phyloP scores from a whole-genome alignment of 148 eudicot species.

The Cornus kousa region DNA sequence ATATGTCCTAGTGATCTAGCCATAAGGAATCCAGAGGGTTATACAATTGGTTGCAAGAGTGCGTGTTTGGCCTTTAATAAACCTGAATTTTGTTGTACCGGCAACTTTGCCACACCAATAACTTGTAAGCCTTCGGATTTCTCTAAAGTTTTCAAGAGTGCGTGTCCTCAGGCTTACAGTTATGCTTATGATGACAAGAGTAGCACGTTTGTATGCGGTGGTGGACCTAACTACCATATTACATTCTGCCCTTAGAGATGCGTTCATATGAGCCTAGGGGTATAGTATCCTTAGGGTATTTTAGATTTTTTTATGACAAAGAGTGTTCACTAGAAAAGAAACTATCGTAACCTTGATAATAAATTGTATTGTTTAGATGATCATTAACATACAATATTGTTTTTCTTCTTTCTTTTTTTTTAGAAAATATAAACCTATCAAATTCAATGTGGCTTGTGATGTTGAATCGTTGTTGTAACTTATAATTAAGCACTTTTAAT shows the following conservation, averaged over 20 bases:
- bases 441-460: too few species aligned
- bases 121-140: slow-evolving; percentile 40
- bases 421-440: too few species aligned
- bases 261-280: too few species aligned
- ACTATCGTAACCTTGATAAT: too few species aligned
- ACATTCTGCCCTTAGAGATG: slow-evolving; percentile 22
- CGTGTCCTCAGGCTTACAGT: slow-evolving; percentile 50
- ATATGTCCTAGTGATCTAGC: slow-evolving; percentile 41
- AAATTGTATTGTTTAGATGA: too few species aligned
- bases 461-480: too few species aligned
- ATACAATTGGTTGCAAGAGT: slow-evolving; percentile 45
- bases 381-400: too few species aligned
- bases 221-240: slow-evolving; percentile 7
- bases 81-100: slow-evolving; percentile 56
- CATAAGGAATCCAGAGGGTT: slow-evolving; percentile 7
- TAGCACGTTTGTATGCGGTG: slow-evolving; percentile 6
- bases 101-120: slow-evolving; percentile 23
- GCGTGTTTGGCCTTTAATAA: slow-evolving; percentile 49
- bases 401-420: too few species aligned
- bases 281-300: too few species aligned
- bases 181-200: slow-evolving; percentile 24
- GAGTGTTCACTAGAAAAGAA: too few species aligned
- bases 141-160: slow-evolving; percentile 38
- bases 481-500: too few species aligned
- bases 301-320: too few species aligned